Percentiles rank a stretch among this genome's conserved stretches.
These are phyloP conservation scores for Cordyceps militaris DNA, from an alignment of 2,329 filamentous ascomycete genomes.

Conservation along the genomic window DNA sequence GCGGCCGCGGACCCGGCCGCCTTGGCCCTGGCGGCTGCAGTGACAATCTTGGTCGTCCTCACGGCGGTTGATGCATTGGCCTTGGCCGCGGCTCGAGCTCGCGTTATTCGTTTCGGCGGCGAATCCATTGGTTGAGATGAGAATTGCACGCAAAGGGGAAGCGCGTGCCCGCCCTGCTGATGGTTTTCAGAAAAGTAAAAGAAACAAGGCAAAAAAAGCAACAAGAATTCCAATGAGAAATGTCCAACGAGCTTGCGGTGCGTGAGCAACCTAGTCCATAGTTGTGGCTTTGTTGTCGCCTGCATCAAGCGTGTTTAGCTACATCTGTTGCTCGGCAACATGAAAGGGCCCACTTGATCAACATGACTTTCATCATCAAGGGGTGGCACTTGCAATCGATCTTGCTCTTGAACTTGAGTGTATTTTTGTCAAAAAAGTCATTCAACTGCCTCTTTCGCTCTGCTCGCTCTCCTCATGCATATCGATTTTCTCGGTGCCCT, in stretches of 20 bases:
- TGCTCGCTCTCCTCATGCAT: not conserved
- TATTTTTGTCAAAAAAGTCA: not conserved
- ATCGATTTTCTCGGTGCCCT: too few relatives aligned
- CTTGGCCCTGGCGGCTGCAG: constrained; percentile 43
- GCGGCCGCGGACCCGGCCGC: constrained; percentile 25
- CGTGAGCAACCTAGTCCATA: constrained; percentile 1
- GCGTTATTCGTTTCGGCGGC: constrained; percentile 54
- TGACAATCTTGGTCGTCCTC: constrained; percentile 39
- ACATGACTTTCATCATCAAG: not conserved
- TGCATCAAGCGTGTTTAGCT: constrained; percentile 6
- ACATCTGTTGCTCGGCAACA: constrained; percentile 12
- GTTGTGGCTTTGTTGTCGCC: constrained; percentile 12
- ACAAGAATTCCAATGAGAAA: constrained; percentile 22
- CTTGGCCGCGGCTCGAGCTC: constrained; percentile 40
- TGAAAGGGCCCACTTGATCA: not conserved
- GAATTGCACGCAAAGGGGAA: constrained; percentile 15
- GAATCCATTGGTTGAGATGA: constrained; percentile 42
- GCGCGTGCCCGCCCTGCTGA: not conserved
- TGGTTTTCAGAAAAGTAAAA: constrained; percentile 15
- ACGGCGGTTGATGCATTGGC: constrained; percentile 28
- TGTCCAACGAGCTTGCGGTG: constrained; percentile 16
- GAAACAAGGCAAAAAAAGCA: constrained; percentile 14
- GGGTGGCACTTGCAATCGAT: not conserved
- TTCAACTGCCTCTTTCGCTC: not conserved
- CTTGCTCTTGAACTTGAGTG: not conserved